Evolutionary conservation across 2,329 filamentous ascomycete species (phyloP).

Genomic region (Arthrobotrys iridis): DNA sequence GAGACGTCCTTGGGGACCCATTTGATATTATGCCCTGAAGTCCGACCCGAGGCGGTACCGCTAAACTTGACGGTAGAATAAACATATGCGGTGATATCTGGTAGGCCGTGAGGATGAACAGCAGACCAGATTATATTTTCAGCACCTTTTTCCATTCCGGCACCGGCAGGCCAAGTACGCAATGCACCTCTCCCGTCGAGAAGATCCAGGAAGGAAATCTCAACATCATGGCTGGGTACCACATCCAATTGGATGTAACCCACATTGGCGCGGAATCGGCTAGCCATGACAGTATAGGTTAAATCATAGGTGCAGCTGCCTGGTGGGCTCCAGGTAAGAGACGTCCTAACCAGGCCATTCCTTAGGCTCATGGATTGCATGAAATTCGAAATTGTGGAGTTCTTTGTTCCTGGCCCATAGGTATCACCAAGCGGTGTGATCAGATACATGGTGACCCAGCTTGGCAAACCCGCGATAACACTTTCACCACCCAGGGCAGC

Average conservation of each 20-base stretch:
- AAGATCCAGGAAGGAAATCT: constrained; percentile 72
- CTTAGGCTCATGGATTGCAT: constrained; percentile 71
- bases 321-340: constrained; percentile 72
- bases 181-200: constrained; percentile 76
- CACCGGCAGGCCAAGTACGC: constrained; percentile 69
- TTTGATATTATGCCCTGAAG: constrained; percentile 22
- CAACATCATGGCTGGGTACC: constrained; percentile 64
- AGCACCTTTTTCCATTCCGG: constrained; percentile 66
- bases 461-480: constrained; percentile 76
- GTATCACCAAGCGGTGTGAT: constrained; percentile 60
- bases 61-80: constrained; percentile 65
- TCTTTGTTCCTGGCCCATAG: constrained; percentile 71
- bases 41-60: constrained; percentile 58
- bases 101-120: constrained; percentile 71
- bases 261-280: constrained; percentile 57
- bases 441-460: constrained; percentile 65
- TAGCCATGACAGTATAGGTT: constrained; percentile 66
- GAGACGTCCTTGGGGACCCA: constrained; percentile 70
- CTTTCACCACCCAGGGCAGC: constrained; percentile 76
- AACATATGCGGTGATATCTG: constrained; percentile 72
- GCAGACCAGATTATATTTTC: constrained; percentile 70
- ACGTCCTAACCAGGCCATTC: constrained; percentile 72
- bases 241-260: constrained; percentile 71
- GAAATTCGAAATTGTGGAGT: constrained; percentile 70
- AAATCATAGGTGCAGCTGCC: constrained; percentile 67